Conservation (phyloP, 257 asterid genomes). For the Lycium barbarum region DNA sequence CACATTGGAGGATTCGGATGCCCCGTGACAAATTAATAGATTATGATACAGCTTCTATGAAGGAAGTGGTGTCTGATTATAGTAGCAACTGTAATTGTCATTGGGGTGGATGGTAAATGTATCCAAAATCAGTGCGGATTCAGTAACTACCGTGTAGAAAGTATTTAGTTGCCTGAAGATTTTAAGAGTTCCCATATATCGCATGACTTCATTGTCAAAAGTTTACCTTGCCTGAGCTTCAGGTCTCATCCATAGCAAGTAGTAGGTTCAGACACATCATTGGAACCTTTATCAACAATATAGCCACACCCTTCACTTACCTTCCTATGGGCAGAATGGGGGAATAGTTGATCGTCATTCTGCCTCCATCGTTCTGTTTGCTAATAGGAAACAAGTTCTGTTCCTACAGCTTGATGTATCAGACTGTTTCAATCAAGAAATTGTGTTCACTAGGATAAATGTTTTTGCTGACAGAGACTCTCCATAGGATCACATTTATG, state of each 20-base stretch:
- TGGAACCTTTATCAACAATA: background rate
- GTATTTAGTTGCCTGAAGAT: background rate
- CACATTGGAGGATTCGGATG: background rate
- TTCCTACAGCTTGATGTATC: background rate
- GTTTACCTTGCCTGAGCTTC: background rate
- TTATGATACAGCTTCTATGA: background rate
- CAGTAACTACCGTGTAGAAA: background rate
- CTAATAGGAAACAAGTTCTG: background rate
- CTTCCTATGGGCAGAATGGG: background rate
- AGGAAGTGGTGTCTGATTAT: background rate
- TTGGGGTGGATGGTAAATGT: constrained; percentile 7
- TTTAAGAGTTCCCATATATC: background rate
- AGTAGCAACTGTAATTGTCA: background rate
- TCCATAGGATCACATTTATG: background rate
- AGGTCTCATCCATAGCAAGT: background rate
- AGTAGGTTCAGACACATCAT: background rate
- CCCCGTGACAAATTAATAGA: background rate
- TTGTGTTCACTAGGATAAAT: background rate
- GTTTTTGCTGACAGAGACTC: background rate
- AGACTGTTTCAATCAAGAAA: background rate
- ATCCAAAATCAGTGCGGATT: background rate
- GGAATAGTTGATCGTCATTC: background rate
- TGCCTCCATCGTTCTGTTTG: background rate
- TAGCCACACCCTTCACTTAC: background rate
- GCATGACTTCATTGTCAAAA: background rate